Base-by-base conservation (phyloP, 1,284 basidiomycete species). In the Ganoderma leucocontextum region DNA sequence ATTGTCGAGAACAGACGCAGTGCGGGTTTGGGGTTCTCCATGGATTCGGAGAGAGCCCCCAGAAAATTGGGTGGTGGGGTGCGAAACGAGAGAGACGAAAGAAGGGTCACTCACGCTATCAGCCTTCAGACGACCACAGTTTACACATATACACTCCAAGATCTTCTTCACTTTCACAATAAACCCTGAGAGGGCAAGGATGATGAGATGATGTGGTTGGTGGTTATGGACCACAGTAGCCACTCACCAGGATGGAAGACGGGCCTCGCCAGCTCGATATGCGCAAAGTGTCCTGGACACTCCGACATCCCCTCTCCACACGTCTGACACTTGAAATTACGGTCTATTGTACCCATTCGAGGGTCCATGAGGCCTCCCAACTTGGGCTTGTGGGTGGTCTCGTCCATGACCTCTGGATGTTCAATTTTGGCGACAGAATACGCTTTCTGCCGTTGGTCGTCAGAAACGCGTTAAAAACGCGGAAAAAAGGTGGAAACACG, bases 121-220 rank as follows among this genome's bases (percentile, higher is more conserved):
- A 73, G 94, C 94, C 86, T 98, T 99, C 75, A 99, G 87, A 83
- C 95, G 98, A 78, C 98, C 98, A 82, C 98, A 99, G 79, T 97
- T 97, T 77, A 97, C 95, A 86, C 98, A 99, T 75, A 99, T 95
- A 83, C 94, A 95, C 87, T 99, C 98, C 83, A 99, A 84, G 77
- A 99, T 98, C 88, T 99, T 99, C 86, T 99, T 99, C 81, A 99
- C 96, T 90, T 99, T 99, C 81, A 95, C 89, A 77, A 99, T 91
- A 84, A 99, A 99, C 63, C 98, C 96, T 96, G 75, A 47, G 65
- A 63, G 25, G 17, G 9, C 36, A 66, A 62, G 33, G 17, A 8
- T 36, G 17, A 38, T 61, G 15, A 44, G 47, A 10, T 36, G 35
- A 29, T 57, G 9, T 8, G 22, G 10, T 64, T 33, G 22, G 42